These are phyloP conservation scores for Beauveria medogensis DNA, from an alignment of 2,329 filamentous ascomycete genomes.

Conservation along the genomic window DNA sequence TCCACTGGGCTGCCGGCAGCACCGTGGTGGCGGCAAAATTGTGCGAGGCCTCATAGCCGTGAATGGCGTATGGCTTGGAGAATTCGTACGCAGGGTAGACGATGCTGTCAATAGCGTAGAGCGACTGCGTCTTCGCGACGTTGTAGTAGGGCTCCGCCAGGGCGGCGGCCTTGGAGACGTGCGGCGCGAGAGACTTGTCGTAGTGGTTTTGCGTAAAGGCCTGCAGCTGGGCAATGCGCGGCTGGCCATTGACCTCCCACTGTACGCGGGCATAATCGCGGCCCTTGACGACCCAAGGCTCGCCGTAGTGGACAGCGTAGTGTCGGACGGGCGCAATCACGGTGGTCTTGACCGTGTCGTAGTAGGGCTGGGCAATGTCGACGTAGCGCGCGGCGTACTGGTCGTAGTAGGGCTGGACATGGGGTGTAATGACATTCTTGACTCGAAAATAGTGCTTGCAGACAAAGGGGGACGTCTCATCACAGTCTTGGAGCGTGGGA, in stretches of 20 bases:
- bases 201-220: conserved; percentile 57
- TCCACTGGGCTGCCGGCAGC: conserved; percentile 63
- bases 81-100: conserved; percentile 68
- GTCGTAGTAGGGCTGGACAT: conserved; percentile 79
- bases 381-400: conserved; percentile 78
- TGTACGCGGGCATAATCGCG: conserved; percentile 59
- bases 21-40: conserved; percentile 61
- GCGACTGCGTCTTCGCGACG: conserved; percentile 51
- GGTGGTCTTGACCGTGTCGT: conserved; percentile 49
- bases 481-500: conserved; percentile 56
- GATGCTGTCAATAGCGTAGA: conserved; percentile 63
- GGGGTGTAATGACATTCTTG: conserved; percentile 57
- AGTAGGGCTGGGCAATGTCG: conserved; percentile 68
- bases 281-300: conserved; percentile 61
- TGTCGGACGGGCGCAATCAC: conserved; percentile 61
- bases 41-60: conserved; percentile 59
- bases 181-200: conserved; percentile 60
- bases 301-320: conserved; percentile 65
- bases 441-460: conserved; percentile 75
- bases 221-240: conserved; percentile 62
- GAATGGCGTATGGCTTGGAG: conserved; percentile 64
- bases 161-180: conserved; percentile 55
- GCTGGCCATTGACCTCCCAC: conserved; percentile 73
- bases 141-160: conserved; percentile 65
- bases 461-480: conserved; percentile 62